Conservation (phyloP, 163 green algal genomes). For the Chlorella variabilis region DNA sequence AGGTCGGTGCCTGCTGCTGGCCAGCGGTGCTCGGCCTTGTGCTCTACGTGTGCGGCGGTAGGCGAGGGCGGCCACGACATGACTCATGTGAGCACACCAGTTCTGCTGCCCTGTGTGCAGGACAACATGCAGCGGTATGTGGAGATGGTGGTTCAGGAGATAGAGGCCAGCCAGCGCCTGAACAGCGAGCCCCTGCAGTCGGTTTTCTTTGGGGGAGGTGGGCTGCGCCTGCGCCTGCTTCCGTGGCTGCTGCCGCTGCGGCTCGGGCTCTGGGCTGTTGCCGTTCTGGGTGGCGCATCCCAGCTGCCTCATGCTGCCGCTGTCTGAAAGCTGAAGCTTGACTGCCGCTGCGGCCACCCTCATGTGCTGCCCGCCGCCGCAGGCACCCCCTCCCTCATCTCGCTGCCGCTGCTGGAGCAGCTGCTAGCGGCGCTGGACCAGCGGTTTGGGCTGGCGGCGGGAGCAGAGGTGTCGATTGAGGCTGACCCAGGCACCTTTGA, state of each 20-base stretch:
- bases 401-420: constrained; percentile 66
- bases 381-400: constrained; percentile 92
- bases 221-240: background rate
- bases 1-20: background rate
- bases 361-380: background rate
- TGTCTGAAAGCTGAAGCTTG: too few relatives aligned
- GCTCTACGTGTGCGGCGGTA: too few relatives aligned
- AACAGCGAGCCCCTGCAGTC: constrained; percentile 67
- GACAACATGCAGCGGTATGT: constrained; percentile 77
- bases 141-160: constrained; percentile 75
- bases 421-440: constrained; percentile 71
- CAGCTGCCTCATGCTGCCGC: too few relatives aligned
- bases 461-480: constrained; percentile 92
- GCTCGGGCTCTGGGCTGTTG: too few relatives aligned
- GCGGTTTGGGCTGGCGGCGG: constrained; percentile 59
- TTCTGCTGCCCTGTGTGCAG: constrained; percentile 1
- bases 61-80: too few relatives aligned
- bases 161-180: constrained; percentile 55
- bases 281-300: too few relatives aligned
- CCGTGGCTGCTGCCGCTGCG: background rate
- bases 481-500: constrained; percentile 95
- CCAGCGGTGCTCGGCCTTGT: too few relatives aligned
- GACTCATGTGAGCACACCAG: too few relatives aligned
- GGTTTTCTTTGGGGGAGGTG: constrained; percentile 93
- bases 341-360: too few relatives aligned